These are phyloP conservation scores for Phenoliferia sp. DNA, from an alignment of 1,284 basidiomycete genomes.

Conservation along the genomic window DNA sequence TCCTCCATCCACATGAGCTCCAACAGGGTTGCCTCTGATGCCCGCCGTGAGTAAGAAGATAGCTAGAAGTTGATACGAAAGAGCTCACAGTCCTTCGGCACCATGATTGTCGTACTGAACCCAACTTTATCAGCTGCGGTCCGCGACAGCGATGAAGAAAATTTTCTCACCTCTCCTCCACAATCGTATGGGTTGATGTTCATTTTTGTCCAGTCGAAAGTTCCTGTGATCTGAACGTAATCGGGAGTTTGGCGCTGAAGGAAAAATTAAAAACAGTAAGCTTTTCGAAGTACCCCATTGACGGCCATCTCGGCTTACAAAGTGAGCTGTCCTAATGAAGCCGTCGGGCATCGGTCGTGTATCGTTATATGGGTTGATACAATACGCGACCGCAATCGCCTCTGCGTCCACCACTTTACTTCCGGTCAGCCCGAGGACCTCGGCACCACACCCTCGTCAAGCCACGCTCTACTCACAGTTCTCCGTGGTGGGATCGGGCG, in stretches of 20 bases:
- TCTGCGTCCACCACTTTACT: conserved; percentile 36
- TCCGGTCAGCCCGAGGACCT: neutral
- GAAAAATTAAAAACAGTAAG: neutral
- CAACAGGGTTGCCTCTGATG: conserved; percentile 31
- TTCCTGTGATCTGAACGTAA: conserved; percentile 36
- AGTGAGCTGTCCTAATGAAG: conserved; percentile 38
- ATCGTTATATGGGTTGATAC: conserved; percentile 35
- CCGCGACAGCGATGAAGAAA: neutral
- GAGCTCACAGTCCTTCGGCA: conserved; percentile 4
- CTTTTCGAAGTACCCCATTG: neutral
- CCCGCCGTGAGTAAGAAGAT: neutral
- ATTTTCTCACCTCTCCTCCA: conserved; percentile 10
- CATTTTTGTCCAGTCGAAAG: conserved; percentile 31
- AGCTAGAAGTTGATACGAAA: neutral
- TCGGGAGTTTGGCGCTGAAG: conserved; percentile 6
- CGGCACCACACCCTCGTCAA: neutral
- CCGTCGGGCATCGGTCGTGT: conserved; percentile 36
- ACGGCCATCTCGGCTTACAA: conserved; percentile 19
- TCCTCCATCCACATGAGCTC: conserved; percentile 34
- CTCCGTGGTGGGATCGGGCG: conserved; percentile 36
- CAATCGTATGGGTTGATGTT: conserved; percentile 30
- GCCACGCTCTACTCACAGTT: conserved; percentile 12
- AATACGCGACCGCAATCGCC: conserved; percentile 38
- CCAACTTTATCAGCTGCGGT: neutral
- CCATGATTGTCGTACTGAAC: conserved; percentile 25